Evolutionary conservation across 805 yeast species (phyloP), one percentile per base, ranked within the genome.

Genomic region (Cyberlindnera amylophila): DNA sequence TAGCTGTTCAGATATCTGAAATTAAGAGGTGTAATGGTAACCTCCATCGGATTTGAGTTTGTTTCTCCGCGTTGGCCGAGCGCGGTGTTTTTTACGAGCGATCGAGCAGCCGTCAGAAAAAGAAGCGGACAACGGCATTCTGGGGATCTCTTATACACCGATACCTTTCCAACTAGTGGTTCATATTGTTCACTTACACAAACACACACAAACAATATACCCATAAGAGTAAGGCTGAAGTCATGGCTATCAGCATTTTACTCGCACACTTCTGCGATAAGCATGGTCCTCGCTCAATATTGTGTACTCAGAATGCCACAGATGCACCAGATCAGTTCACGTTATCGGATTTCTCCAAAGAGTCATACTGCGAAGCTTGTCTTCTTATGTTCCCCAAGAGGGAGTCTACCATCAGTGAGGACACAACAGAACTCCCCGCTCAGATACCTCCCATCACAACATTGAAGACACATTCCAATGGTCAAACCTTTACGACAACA

Each of bases 251-350:
- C 55, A 72, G 74, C 10, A 61, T 79, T 9, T 69, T 84, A 16
- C 58, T 84, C 36, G 82, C 87, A 0, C 91, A 84, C 57, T 84
- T 84, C 59, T 84, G 91, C 59, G 91, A 84, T 61, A 72, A 78
- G 17, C 90, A 84, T 56, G 91, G 91, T 0, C 90, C 91, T 0
- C 67, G 80, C 11, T 73, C 79, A 32, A 66, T 84, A 2, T 61
- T 81, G 56, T 82, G 86, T 49, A 81, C 89, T 0, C 86, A 81
- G 51, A 50, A 58, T 19, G 54, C 61, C 3, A 41, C 58, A 1
- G 46, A 49, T n/a, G 38, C 54, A 6, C 49, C 64, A 32, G 41
- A 49, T 3, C 48, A 49, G 16, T 32, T 24, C 26, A 34, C 64
- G 9, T 58, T 73, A 27, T 67, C 74, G 38, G 59, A 62, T 26